Evolutionary conservation across 345 rosid genomes (phyloP).

Genomic region (Eucalyptus melliodora): DNA sequence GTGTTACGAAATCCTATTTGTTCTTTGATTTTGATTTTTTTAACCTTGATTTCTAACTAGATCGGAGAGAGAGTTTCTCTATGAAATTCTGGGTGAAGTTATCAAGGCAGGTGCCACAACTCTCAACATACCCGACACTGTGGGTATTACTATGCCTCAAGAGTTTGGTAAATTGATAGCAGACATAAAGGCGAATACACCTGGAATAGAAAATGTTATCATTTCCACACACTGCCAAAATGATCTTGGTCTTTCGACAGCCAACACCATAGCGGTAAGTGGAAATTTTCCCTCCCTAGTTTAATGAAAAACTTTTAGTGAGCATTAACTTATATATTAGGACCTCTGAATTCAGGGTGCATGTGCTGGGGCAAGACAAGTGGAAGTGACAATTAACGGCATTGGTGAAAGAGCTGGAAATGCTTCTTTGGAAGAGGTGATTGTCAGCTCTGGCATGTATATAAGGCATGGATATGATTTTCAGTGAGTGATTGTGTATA

Average conservation of each 20-base stretch:
- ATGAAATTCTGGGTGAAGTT: constrained; percentile 77
- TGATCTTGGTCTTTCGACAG: constrained; percentile 99
- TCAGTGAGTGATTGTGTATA: neutral
- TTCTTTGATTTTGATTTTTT: neutral
- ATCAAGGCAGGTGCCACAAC: constrained; percentile 98
- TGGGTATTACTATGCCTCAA: constrained; percentile 66
- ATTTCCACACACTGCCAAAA: constrained; percentile 97
- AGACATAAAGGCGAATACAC: constrained; percentile 81
- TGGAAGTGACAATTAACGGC: constrained; percentile 94
- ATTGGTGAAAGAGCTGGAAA: constrained; percentile 99
- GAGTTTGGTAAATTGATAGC: constrained; percentile 87
- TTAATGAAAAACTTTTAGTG: neutral
- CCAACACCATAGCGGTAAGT: constrained; percentile 84
- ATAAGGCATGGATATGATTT: neutral
- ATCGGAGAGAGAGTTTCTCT: constrained; percentile 78
- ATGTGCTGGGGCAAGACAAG: constrained; percentile 81
- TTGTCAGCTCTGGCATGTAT: neutral
- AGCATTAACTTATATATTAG: neutral
- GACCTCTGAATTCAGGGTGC: constrained; percentile 57
- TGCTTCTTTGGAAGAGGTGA: constrained; percentile 96
- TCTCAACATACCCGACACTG: constrained; percentile 91
- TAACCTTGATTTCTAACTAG: constrained; percentile 13
- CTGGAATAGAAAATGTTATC: constrained; percentile 75
- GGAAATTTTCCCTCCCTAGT: neutral
- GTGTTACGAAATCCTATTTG: neutral